Evolutionary conservation across 345 rosid species (phyloP), one percentile per base, ranked within the genome.

Genomic region (Cardamine resedifolia): DNA sequence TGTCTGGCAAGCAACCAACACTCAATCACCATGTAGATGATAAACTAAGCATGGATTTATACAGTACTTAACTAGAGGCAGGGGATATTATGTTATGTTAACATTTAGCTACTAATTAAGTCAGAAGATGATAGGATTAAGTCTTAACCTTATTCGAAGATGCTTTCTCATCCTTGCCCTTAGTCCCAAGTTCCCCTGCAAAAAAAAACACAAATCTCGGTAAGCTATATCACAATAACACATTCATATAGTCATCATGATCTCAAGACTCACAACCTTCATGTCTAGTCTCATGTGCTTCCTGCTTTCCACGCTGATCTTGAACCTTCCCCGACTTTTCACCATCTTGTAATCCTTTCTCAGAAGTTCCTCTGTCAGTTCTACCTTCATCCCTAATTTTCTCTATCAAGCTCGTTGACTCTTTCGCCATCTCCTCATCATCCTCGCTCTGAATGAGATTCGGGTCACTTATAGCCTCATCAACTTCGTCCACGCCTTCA

Each of bases 401-500:
- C 74, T 87, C 88, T 36, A 77, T 19, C 75, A 87, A 74, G 27
- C 81, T 81, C 4, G 52, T 82, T 1, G 85, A 78, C 69, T 81
- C 87, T 56, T 72, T 76, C 19, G 30, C 77, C 38, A 81, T 16
- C 71, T 83, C 84, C 27, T 76, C 75, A 38, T 64, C 71, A 23
- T 70, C 75, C 51, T 63, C 60, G 28, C 3, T 7, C 56, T 20
- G 20, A 48, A 20, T 58, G 27, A n/a, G 72, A 66, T n/a, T 18
- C 4, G 52, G 31, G 11, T 34, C 38, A 34, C 38, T 34, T 34
- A 34, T 34, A 34, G 11, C 31, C 50, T 10, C 69, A 31, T 47
- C 30, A 50, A 14, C 36, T 65, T 6, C 28, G 4, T n/a, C 12
- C 15, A 7, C 21, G 8, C 33, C 38, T 67, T 19, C 47, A 20